These are phyloP conservation scores for Colletotrichum sp. DNA, from an alignment of 2,329 filamentous ascomycete genomes.

Conservation along the genomic window DNA sequence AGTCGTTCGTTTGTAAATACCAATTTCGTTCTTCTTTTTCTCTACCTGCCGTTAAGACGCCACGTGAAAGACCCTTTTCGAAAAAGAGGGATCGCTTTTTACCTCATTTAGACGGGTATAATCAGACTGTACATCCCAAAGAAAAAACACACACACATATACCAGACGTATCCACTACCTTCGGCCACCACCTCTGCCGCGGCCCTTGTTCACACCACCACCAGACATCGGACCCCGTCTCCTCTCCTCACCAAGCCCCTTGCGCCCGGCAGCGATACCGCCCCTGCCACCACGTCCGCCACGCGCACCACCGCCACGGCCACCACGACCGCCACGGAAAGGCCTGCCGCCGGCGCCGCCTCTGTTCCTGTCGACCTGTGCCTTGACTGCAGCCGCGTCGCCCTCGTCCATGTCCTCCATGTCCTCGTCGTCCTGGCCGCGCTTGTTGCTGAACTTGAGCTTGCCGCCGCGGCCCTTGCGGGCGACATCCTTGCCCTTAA, in stretches of 20 bases:
- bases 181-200: slow-evolving; percentile 8
- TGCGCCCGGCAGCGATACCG: slow-evolving; percentile 49
- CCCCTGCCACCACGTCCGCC: slow-evolving; percentile 50
- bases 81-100: slow-evolving; percentile 10
- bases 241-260: slow-evolving; percentile 57
- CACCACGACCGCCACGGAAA: slow-evolving; percentile 33
- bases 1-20: slow-evolving; percentile 9
- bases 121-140: slow-evolving; percentile 18
- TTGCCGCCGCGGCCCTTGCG: slow-evolving; percentile 69
- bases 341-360: slow-evolving; percentile 30
- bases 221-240: slow-evolving; percentile 33
- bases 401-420: slow-evolving; percentile 60
- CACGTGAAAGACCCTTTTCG: slow-evolving; percentile 1
- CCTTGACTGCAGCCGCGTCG: slow-evolving; percentile 58
- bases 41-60: slow-evolving; percentile 16
- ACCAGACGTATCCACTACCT: slow-evolving; percentile 6
- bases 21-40: slow-evolving; percentile 11
- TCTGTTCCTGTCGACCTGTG: slow-evolving; percentile 42
- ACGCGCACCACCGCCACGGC: slow-evolving; percentile 33
- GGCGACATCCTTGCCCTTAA: slow-evolving; percentile 70
- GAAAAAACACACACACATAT: not conserved
- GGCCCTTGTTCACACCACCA: slow-evolving; percentile 19
- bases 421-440: slow-evolving; percentile 49
- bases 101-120: slow-evolving; percentile 23
- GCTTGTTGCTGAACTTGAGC: slow-evolving; percentile 74